Base-by-base conservation (phyloP, 768 basidiomycete genomes). In the Russula sp. region DNA sequence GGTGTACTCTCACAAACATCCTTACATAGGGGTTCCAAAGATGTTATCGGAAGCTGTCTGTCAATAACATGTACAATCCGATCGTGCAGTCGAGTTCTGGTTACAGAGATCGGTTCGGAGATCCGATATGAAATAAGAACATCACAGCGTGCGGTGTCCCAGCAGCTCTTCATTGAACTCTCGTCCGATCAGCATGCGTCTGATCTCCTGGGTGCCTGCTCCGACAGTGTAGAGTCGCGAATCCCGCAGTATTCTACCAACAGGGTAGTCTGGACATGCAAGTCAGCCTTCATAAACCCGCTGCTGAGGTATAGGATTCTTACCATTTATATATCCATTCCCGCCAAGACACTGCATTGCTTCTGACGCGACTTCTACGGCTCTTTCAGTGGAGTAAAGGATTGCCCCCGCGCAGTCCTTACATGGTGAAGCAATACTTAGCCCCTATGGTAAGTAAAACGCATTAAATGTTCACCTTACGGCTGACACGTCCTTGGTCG, bases 371-470 rank as follows among this genome's bases (percentile, higher is more conserved):
- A 97, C 91, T 73, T 97, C 92, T 27, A 96, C 86, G 31, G 93
- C 89, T 69, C 85, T 88, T 70, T 98, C 95, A 0, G 94, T 94
- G 20, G 93, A 91, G 74, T 95, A 96, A 50, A 98, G 72, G 63
- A 98, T 97, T 2, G 91, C 92, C 18, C 94, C 94, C 9, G 95
- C 95, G 68, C 95, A 98, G 71, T 98, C 95, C 93, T 94, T 45
- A 11, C 32, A 45, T 42, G 7, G n/a, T 16, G 7, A 49, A n/a
- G 14, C 11, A 40, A 61, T 47, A 27, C 9, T 55, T 54, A 27
- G 35, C 31, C 10, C 13, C 8, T 22, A n/a, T 42, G 31, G 34
- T 2, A 8, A 42, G 45, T 44, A 35, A 59, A 18, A 37, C 22
- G 16, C 44, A 18, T 20, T 31, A 45, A 32, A 54, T 9, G 79